These are phyloP conservation scores for Seiridium cupressi DNA, from an alignment of 2,329 filamentous ascomycete genomes.

Conservation along the genomic window DNA sequence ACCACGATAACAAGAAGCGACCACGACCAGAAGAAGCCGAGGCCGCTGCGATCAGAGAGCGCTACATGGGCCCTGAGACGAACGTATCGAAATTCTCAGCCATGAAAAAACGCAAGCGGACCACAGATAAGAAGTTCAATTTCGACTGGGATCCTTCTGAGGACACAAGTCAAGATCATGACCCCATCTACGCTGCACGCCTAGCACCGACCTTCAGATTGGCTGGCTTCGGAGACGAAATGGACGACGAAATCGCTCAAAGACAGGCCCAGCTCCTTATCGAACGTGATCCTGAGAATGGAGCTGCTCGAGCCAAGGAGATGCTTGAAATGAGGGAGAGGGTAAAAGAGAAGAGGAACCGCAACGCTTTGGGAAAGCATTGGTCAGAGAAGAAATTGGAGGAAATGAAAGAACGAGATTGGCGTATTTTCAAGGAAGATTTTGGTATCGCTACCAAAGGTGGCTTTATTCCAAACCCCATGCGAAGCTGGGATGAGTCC, in stretches of 20 bases:
- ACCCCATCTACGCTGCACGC: slow-evolving; percentile 73
- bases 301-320: slow-evolving; percentile 71
- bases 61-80: slow-evolving; percentile 89
- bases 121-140: slow-evolving; percentile 96
- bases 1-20: slow-evolving; percentile 32
- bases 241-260: slow-evolving; percentile 51
- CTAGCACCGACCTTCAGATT: slow-evolving; percentile 65
- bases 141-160: slow-evolving; percentile 97
- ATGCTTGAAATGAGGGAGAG: slow-evolving; percentile 83
- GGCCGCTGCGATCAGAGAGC: slow-evolving; percentile 69
- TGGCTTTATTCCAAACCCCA: slow-evolving; percentile 87
- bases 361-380: slow-evolving; percentile 82
- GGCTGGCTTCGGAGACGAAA: slow-evolving; percentile 51
- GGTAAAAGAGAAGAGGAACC: slow-evolving; percentile 68
- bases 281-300: slow-evolving; percentile 73
- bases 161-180: slow-evolving; percentile 82
- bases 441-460: slow-evolving; percentile 96
- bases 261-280: slow-evolving; percentile 69
- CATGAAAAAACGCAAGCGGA: slow-evolving; percentile 91
- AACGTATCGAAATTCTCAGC: slow-evolving; percentile 85
- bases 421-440: slow-evolving; percentile 99
- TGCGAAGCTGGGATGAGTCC: slow-evolving; percentile 92
- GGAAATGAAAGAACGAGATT: slow-evolving; percentile 96
- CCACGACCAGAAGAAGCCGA: slow-evolving; percentile 59
- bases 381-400: slow-evolving; percentile 92